phyloP scores from a whole-genome alignment of 1,284 basidiomycete genomes.

The Pascua guehoae region DNA sequence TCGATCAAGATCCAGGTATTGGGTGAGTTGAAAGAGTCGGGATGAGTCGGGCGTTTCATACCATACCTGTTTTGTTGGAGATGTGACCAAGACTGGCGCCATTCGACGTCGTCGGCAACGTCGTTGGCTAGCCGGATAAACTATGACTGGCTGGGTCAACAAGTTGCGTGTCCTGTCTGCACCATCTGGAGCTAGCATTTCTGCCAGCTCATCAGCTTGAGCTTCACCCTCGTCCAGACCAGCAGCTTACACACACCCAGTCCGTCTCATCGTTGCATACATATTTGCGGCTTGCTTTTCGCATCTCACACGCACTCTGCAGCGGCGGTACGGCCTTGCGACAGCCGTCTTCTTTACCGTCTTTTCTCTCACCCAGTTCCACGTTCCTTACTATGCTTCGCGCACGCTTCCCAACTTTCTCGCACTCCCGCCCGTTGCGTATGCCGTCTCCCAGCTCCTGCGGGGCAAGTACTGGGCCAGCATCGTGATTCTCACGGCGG shows the following conservation, averaged over 20 bases:
- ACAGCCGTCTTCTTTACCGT: slow-evolving; percentile 63
- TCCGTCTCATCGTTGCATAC: slow-evolving; percentile 68
- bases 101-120: no score
- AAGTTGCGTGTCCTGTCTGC: no score
- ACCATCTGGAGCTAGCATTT: no score
- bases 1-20: slow-evolving; percentile 60
- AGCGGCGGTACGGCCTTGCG: slow-evolving; percentile 60
- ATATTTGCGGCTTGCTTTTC: slow-evolving; percentile 65
- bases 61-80: neutral
- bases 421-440: slow-evolving; percentile 61
- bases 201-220: no score
- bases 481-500: slow-evolving; percentile 59
- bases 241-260: slow-evolving; percentile 48
- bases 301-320: slow-evolving; percentile 62
- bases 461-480: slow-evolving; percentile 22
- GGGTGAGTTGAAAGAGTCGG: slow-evolving; percentile 50
- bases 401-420: slow-evolving; percentile 93
- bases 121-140: no score
- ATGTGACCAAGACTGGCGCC: no score
- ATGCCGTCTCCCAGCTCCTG: slow-evolving; percentile 26
- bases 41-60: neutral
- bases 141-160: no score
- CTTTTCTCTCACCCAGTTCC: slow-evolving; percentile 78
- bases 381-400: slow-evolving; percentile 87
- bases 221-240: no score